phyloP scores from a whole-genome alignment of 2,329 filamentous ascomycete species.

The Verticillium zaregamsianum region DNA sequence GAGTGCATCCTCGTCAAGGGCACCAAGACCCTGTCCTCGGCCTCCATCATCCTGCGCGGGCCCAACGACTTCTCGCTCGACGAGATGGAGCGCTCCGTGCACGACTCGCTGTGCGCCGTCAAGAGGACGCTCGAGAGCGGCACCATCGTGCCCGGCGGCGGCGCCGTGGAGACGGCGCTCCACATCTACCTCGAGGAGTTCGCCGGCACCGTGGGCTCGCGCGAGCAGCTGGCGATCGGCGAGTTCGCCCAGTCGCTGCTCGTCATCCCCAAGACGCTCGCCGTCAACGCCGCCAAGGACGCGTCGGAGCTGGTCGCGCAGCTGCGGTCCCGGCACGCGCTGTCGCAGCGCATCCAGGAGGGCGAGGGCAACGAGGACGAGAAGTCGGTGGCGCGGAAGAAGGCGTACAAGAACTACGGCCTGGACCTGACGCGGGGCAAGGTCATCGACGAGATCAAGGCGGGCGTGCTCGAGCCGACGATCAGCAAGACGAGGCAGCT shows the following conservation, averaged over 20 bases:
- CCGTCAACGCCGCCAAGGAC: slow-evolving; percentile 96
- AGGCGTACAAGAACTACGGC: slow-evolving; percentile 98
- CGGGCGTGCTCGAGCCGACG: slow-evolving; percentile 91
- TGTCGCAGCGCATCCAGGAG: slow-evolving; percentile 87
- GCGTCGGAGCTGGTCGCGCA: slow-evolving; percentile 92
- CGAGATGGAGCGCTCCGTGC: slow-evolving; percentile 98
- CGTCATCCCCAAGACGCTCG: slow-evolving; percentile 91
- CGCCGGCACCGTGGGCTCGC: slow-evolving; percentile 91
- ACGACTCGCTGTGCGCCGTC: slow-evolving; percentile 93
- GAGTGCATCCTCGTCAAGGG: slow-evolving; percentile 97
- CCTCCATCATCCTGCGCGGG: slow-evolving; percentile 92
- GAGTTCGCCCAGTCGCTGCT: slow-evolving; percentile 96
- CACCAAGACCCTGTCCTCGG: slow-evolving; percentile 88
- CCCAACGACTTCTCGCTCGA: slow-evolving; percentile 95
- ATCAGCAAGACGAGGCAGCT: slow-evolving; percentile 98
- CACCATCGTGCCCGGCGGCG: slow-evolving; percentile 92
- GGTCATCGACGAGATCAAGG: slow-evolving; percentile 90
- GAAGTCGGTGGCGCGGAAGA: slow-evolving; percentile 86
- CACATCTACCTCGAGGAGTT: slow-evolving; percentile 99
- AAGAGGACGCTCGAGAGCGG: slow-evolving; percentile 97
- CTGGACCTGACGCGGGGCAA: slow-evolving; percentile 85
- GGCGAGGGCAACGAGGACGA: slow-evolving; percentile 81
- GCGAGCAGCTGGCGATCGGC: slow-evolving; percentile 95
- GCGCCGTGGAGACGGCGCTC: slow-evolving; percentile 95
- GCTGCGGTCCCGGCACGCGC: slow-evolving; percentile 86